These are phyloP conservation scores for bread wheat (Triticum aestivum) DNA, from an alignment of 176 grass and related monocot genomes.

Conservation along the genomic window DNA sequence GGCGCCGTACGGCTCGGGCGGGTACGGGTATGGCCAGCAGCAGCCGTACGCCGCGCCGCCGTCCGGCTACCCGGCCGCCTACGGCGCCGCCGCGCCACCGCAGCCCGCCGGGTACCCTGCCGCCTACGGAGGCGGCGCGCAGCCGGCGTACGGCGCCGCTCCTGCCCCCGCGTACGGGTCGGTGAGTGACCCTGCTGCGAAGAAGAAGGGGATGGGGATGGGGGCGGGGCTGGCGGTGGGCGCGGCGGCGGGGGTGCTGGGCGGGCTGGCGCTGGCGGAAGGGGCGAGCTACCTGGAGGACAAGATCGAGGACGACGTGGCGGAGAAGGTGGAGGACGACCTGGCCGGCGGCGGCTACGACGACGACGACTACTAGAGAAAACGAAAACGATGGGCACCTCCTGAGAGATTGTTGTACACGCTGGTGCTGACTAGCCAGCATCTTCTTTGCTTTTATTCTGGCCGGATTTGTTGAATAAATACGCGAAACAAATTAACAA, in stretches of 20 bases:
- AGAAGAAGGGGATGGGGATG: conserved; percentile 54
- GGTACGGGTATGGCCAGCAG: conserved; percentile 46
- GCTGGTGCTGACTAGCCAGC: not conserved
- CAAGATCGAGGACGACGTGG: conserved; percentile 53
- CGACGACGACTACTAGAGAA: conserved; percentile 24
- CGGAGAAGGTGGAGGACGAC: conserved; percentile 63
- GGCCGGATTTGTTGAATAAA: not conserved
- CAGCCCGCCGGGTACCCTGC: not conserved
- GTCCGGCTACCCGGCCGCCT: conserved; percentile 6
- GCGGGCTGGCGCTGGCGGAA: conserved; percentile 53
- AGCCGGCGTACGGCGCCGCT: conserved; percentile 8
- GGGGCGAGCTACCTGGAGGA: conserved; percentile 62
- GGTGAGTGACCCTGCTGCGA: not conserved
- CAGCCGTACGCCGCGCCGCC: conserved; percentile 5
- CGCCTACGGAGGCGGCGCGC: not conserved
- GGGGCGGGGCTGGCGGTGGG: conserved; percentile 60
- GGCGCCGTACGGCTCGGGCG: conserved; percentile 5
- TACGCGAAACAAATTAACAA: not conserved
- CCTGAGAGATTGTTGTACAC: not conserved
- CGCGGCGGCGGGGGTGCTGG: conserved; percentile 55
- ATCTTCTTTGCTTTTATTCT: not conserved
- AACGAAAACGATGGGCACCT: no score
- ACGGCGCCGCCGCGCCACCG: conserved; percentile 18
- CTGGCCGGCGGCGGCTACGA: conserved; percentile 24
- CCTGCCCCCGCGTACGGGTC: not conserved